Base-by-base conservation (phyloP, 139 green algal species). In the Dunaliella sp. region DNA sequence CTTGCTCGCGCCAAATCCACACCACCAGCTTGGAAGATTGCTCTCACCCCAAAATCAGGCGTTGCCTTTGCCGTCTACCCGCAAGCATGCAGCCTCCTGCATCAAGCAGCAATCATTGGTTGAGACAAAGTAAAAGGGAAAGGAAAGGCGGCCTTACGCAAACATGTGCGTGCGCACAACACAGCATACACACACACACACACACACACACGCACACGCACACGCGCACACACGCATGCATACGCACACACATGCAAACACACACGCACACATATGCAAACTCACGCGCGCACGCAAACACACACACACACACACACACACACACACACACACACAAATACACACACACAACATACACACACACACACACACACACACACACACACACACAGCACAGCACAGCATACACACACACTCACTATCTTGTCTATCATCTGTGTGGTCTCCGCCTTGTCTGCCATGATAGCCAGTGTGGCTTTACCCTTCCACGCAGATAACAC, bases 401-500 rank as follows among this genome's bases (percentile, higher is more conserved):
- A 16, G 7, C 7, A 65, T 16, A 65, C 7, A 65, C 48, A 65
- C 31, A 2, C 30, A 81, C 86, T 77, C 84, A 86, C 86, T 12
- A 96, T 86, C 87, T 93, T 93, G 74, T 96, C 94, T 0, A 91
- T 81, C 88, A 97, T 91, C 90, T 95, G 90, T 72, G 83, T 83
- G 65, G 90, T 95, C 89, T 97, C 94, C 3, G 85, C 83, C 92
- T 96, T 96, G 86, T 88, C 90, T 35, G 97, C 94, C 85, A 98
- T 92, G 37, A 97, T 88, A 31, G 92, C 95, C 24, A 98, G 32
- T 77, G 65, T 93, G n/a, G 86, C 90, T 26, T 90, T 89, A 31
- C 94, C 95, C 38, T 93, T 92, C 96, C 96, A 98, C 83, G 91
- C 96, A 57, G 91, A 88, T 34, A 98, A 87, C 0, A 94, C 93